Evolutionary conservation across 1,284 basidiomycete genomes (phyloP).

Genomic region (Trametes hirsuta): DNA sequence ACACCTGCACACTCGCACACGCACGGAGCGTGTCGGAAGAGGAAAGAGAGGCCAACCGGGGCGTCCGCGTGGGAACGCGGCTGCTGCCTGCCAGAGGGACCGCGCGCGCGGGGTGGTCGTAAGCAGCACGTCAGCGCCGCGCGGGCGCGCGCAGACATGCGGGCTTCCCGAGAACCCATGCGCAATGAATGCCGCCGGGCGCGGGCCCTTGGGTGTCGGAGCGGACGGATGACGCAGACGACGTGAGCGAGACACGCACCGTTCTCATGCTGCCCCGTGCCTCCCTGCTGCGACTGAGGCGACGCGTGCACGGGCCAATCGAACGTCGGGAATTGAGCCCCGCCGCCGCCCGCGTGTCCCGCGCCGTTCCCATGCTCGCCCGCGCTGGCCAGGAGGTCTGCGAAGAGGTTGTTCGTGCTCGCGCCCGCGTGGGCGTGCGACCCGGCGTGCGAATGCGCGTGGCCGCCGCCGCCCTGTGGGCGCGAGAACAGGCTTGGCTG

Average conservation of each 20-base stretch:
- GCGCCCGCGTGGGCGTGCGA: conserved; percentile 8
- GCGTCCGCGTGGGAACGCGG: too few species aligned
- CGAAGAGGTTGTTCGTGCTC: conserved; percentile 20
- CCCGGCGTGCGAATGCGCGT: conserved; percentile 2
- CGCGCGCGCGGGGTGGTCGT: too few species aligned
- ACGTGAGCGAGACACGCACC: conserved; percentile 16
- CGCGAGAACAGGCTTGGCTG: conserved; percentile 18
- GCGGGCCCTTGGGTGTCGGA: too few species aligned
- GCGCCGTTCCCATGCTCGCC: conserved; percentile 21
- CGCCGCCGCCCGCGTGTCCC: conserved; percentile 8
- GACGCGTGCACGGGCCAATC: conserved; percentile 34
- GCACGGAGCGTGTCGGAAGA: background rate
- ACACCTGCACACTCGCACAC: background rate
- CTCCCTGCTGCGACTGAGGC: conserved; percentile 20
- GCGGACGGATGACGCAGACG: background rate
- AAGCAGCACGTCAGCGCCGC: too few species aligned
- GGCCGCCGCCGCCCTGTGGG: conserved; percentile 1
- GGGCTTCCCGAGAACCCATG: too few species aligned
- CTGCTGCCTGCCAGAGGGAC: too few species aligned
- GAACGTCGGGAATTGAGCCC: conserved; percentile 26
- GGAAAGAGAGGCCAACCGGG: too few species aligned
- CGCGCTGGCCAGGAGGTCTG: conserved; percentile 26
- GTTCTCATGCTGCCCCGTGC: conserved; percentile 25
- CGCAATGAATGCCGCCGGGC: too few species aligned
- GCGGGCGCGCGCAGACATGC: too few species aligned